Percentiles rank a stretch among this genome's conserved stretches.
Conservation (phyloP, 352 stramenopile species). For the Globisporangium spinosum region DNA sequence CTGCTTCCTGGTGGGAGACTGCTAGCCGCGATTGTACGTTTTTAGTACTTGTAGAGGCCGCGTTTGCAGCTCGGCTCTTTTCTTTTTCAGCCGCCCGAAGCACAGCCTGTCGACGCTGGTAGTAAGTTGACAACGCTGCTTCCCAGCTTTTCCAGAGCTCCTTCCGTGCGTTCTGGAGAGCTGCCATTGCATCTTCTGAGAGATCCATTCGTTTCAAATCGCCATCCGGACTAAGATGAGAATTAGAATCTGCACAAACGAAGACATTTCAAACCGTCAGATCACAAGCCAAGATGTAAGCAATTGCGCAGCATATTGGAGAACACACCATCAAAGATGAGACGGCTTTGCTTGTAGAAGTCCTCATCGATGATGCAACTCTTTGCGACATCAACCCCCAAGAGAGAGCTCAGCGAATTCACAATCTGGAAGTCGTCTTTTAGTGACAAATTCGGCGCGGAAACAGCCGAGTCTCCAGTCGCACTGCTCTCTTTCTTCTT, state of each 20-base stretch:
- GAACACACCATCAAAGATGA: background rate
- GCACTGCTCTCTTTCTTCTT: background rate
- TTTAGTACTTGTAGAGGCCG: background rate
- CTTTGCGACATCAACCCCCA: conserved; percentile 37
- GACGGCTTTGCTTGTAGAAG: conserved; percentile 25
- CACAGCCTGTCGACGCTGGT: background rate
- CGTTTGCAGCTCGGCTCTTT: background rate
- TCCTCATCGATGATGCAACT: conserved; percentile 39
- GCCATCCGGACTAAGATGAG: background rate
- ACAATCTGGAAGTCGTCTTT: background rate
- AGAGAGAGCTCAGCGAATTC: conserved; percentile 16
- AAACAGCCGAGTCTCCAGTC: background rate
- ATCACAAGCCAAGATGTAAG: background rate
- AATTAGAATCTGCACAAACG: background rate
- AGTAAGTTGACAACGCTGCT: conserved; percentile 9
- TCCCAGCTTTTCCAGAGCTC: conserved; percentile 28
- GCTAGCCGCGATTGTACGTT: background rate
- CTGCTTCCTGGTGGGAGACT: background rate
- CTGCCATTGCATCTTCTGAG: background rate
- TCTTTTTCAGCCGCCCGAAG: background rate
- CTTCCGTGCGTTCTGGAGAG: conserved; percentile 13
- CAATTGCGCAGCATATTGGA: background rate
- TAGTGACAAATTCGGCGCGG: background rate
- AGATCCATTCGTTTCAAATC: background rate
- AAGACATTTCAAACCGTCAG: background rate